Evolutionary conservation across 1,284 basidiomycete genomes (phyloP), one percentile per base, ranked within the genome.

Genomic region (Cutaneotrichosporon dermatis): DNA sequence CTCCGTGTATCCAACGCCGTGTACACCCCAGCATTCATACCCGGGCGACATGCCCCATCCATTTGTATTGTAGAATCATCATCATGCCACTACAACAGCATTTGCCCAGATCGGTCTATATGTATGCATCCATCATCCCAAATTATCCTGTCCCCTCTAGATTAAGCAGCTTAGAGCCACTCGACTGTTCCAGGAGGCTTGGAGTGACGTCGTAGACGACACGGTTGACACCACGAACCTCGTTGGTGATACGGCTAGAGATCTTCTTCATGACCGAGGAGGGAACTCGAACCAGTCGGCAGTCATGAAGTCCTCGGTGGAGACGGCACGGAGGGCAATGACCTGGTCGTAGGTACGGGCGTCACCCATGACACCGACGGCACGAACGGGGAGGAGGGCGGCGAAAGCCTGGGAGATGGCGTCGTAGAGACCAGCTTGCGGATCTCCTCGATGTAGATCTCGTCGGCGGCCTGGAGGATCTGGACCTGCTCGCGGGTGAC

Each of bases 211-310:
- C 96, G 76, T 96, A 96, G 6, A 89, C 90, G 49, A 95, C 89
- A 46, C 92, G 86, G 80, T 96, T 96, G 74, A 98, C 87, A 33
- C 95, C 95, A 60, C 75, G 74, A 62, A 79, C 76, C 80, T 99
- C 96, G 79, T 99, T 99, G 48, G 96, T 99, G 71, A 99, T 99
- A 57, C 96, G 85, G 57, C 92, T 95, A 16, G 93, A 97, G 69
- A 99, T 93, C 70, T 88, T 87, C 68, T 89, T 86, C 61, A 99
- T 80, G 15, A 99, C 88, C 49, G 89, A 88, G 16, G 81, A n/a
- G 95, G 93, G 84, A 99, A 99, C 35, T 91, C 87, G 80, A 89
- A 94, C 89, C 93, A 96, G 77, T 96, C 92, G 39, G 93, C 93
- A 8, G 93, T 96, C 93, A 96, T 97, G 74, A 96, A 96, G 78